Conservation (phyloP, 2,329 filamentous ascomycete genomes). For the Fusarium sp. region DNA sequence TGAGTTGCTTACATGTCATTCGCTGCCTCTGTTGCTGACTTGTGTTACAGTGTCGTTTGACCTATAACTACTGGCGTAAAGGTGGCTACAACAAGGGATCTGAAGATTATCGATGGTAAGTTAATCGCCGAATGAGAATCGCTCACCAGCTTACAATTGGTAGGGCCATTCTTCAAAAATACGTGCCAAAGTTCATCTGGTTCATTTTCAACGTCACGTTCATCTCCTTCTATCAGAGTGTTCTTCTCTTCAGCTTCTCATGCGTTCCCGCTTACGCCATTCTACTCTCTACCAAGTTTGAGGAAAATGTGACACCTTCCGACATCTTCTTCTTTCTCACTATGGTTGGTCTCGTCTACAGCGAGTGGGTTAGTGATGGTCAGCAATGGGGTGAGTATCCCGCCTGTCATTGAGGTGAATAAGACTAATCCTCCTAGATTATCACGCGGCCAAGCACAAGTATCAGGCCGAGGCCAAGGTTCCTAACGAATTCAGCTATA, state of each 20-base stretch:
- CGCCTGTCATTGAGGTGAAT: not conserved
- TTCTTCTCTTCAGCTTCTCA: conserved; percentile 83
- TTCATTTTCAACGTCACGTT: conserved; percentile 91
- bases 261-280: conserved; percentile 84
- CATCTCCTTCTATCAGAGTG: conserved; percentile 84
- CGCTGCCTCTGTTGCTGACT: conserved; percentile 5
- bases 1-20: conserved; percentile 57
- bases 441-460: conserved; percentile 81
- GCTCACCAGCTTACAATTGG: conserved; percentile 18
- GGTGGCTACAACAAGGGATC: conserved; percentile 90
- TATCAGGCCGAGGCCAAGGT: conserved; percentile 71
- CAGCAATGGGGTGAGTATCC: conserved; percentile 83
- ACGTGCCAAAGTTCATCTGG: conserved; percentile 74
- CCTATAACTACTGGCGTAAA: conserved; percentile 96
- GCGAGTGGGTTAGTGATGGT: conserved; percentile 87
- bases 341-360: conserved; percentile 64
- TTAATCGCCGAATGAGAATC: not conserved
- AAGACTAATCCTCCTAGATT: conserved; percentile 63
- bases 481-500: conserved; percentile 57
- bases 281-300: conserved; percentile 76
- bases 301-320: conserved; percentile 59
- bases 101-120: conserved; percentile 91
- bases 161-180: conserved; percentile 77
- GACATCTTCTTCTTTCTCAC: conserved; percentile 64
- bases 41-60: conserved; percentile 76